Evolutionary conservation across 106 monocot genomes (phyloP), one percentile per base, ranked within the genome.

Genomic region (Apostasia shenzhenica): DNA sequence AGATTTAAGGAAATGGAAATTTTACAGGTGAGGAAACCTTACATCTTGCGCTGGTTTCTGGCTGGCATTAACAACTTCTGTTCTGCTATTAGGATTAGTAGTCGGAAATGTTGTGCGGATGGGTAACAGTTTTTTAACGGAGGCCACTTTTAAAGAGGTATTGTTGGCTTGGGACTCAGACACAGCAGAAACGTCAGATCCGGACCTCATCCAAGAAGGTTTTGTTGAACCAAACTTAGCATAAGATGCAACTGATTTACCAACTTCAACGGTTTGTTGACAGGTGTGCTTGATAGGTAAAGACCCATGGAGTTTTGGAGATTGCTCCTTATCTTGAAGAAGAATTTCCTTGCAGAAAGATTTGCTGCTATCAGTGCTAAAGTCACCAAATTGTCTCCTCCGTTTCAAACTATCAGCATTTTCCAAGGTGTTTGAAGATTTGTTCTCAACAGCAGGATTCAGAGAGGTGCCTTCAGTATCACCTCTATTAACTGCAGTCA

Each of bases 21-120:
- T 45, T 57, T 71, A 4, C 2, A 57, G 6, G 48, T 54, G 8
- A 14, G 45, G 43, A 72, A 54, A 66, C 51, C 80, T 85, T 79
- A 85, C 84, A 42, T 73, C 60, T 73, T 91, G 54, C 50, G 59
- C 45, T 52, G 73, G 78, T 51, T 43, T 78, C 63, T 45, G 68
- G 4, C 63, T 72, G 26, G 61, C 52, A 66, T 64, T 78, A 47
- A 43, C 72, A 70, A 8, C 10, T 10, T 53, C 77, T 61, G 61
- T 45, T 45, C 50, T 53, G 41, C 45, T 59, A 51, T 70, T 48
- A 73, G 73, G 54, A 49, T 79, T 67, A 37, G 77, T 76, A 41
- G 45, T 0, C 14, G 68, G 57, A 8, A 61, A 11, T 44, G 55
- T 63, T 59, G 43, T 84, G 48, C 66, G 57, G 66, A 40, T 14